Base-by-base conservation (phyloP, 176 grass and related monocot genomes). In the Raddia distichophylla region DNA sequence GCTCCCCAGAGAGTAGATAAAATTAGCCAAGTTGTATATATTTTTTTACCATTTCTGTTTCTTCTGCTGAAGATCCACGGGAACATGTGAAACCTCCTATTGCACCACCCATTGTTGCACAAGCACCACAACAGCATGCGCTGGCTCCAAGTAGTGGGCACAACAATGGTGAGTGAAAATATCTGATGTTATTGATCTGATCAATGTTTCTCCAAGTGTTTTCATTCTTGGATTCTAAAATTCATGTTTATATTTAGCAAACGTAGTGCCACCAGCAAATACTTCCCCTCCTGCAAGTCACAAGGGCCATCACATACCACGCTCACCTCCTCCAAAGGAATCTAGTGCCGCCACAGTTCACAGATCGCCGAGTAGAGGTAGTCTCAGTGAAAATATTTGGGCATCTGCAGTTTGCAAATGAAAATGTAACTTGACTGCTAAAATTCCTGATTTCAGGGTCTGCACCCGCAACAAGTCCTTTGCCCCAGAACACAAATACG, bases 381-480 rank as follows among this genome's bases (percentile, higher is more conserved):
- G 87, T 69, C 57, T 73, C 32, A 49, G 3, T 22, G 43, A 66
- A 9, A 49, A 19, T 44, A 57, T 55, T 51, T 82, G 4, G 60
- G 8, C 16, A 75, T 32, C 74, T 14, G 32, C 56, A 37, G 10
- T 27, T 88, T 80, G 34, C 10, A 60, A 56, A 76, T 74, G 37
- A 32, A 14, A 67, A 48, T 80, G 53, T 60, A 51, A 58, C 58
- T 88, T 83, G 55, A 83, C 17, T 60, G 67, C 35, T 15, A 71
- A 74, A 27, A 52, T 83, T 79, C 3, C 32, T 88, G 6, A 2
- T 76, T 80, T 88, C 86, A 95, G 90, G 67, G 46, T 86, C 55
- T 88, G 67, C 84, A 3, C 93, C 90, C 79, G 76, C 89, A 73
- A 64, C 82, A 80, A 93, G 82, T 77, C 94, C 89, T 81, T 58